These are phyloP conservation scores for Sarocladiaceae sp. DNA, from an alignment of 2,329 filamentous ascomycete genomes.

Conservation along the genomic window DNA sequence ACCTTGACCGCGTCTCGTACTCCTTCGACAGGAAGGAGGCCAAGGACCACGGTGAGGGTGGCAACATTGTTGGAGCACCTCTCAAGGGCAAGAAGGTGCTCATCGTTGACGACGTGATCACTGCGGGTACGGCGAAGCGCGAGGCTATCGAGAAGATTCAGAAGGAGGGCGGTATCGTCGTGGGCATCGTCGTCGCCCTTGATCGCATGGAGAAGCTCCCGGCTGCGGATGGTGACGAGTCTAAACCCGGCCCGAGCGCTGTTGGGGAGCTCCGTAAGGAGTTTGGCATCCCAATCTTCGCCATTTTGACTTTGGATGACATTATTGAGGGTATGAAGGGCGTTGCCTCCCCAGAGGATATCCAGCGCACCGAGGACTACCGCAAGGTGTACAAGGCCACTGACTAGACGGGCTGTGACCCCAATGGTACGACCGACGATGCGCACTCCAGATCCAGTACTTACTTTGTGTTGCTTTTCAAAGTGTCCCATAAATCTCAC, in stretches of 20 bases:
- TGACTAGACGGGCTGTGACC: constrained; percentile 41
- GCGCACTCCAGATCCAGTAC: too few relatives aligned
- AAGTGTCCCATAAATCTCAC: too few relatives aligned
- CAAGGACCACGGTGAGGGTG: constrained; percentile 93
- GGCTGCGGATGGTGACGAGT: constrained; percentile 56
- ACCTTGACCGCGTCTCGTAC: constrained; percentile 69
- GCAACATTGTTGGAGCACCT: constrained; percentile 81
- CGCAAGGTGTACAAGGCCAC: constrained; percentile 57
- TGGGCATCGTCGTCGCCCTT: constrained; percentile 81
- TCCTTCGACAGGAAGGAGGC: constrained; percentile 94
- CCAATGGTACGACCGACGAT: too few relatives aligned
- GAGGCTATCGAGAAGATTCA: constrained; percentile 88
- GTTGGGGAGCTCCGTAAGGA: constrained; percentile 81
- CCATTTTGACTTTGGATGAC: constrained; percentile 80
- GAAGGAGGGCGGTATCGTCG: constrained; percentile 75
- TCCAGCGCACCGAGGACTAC: constrained; percentile 67
- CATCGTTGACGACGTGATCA: constrained; percentile 95
- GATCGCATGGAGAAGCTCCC: constrained; percentile 82
- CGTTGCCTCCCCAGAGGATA: constrained; percentile 55
- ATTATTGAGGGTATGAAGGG: constrained; percentile 64
- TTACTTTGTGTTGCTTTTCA: too few relatives aligned
- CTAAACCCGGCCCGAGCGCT: constrained; percentile 65
- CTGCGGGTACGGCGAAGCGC: constrained; percentile 86
- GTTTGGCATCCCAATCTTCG: constrained; percentile 74
- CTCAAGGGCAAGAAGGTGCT: constrained; percentile 80